Percentiles rank a stretch among this genome's conserved stretches.
Evolutionary conservation across 805 yeast genomes (phyloP).

Genomic region (Dipodascus albidus): DNA sequence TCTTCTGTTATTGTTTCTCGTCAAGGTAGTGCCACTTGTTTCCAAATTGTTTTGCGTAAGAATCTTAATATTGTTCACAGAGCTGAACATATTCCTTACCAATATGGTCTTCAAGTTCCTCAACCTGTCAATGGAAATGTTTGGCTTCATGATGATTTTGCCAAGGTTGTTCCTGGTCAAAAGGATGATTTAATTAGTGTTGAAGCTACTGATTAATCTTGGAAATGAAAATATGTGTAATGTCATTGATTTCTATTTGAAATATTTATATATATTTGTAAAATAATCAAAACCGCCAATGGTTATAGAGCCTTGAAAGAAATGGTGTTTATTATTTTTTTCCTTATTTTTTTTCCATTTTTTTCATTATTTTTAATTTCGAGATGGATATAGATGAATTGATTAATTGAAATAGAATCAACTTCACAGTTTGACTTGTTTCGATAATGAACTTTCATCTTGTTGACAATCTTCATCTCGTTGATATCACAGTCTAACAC

Average conservation of each 20-base stretch:
- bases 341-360: too few relatives aligned
- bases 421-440: too few relatives aligned
- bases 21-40: conserved; percentile 89
- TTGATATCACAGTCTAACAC: too few relatives aligned
- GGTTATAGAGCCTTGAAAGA: too few relatives aligned
- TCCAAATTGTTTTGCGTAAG: conserved; percentile 83
- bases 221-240: not conserved
- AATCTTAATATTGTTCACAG: conserved; percentile 78
- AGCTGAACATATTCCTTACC: conserved; percentile 66
- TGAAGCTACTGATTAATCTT: not conserved
- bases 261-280: not conserved
- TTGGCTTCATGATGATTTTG: conserved; percentile 18
- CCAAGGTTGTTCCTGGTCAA: not conserved
- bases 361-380: too few relatives aligned
- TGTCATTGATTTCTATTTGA: not conserved
- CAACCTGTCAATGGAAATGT: conserved; percentile 22
- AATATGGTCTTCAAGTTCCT: conserved; percentile 53
- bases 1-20: conserved; percentile 74
- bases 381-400: too few relatives aligned
- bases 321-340: too few relatives aligned
- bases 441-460: too few relatives aligned
- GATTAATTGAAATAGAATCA: too few relatives aligned
- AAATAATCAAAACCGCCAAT: too few relatives aligned
- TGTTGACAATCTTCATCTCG: too few relatives aligned
- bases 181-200: not conserved